Base-by-base conservation (phyloP, 2,329 filamentous ascomycete species). In the Keithomyces neogunnii region DNA sequence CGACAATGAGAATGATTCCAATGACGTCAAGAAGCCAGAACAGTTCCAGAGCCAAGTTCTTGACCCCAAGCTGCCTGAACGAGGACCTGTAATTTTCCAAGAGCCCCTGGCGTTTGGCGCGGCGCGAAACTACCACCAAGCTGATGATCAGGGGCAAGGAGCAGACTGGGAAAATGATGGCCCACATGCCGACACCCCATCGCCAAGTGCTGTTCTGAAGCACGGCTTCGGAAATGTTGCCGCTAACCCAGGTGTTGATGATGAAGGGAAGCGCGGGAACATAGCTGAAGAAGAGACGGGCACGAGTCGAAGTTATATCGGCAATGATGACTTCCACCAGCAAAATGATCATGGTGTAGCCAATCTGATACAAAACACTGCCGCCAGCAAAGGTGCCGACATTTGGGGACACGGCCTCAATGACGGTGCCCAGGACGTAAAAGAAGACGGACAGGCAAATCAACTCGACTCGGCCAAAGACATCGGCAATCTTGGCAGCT, bases 101-200 rank as follows among this genome's bases (percentile, higher is more conserved):
- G 2, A 79, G 60, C 1, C 80, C 80, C 7, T 69, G 59, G 33
- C 69, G 71, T 59, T 72, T 73, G 7, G 83, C 83, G 59, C 80
- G 81, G 47, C 67, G 68, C 48, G 80, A 75, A 60, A 84, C 81
- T 56, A 73, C 63, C 50, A 77, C 67, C 56, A 86, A 71, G 10
- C 85, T 68, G 11, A 72, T 60, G 36, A 79, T 77, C 26, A 88
- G 70, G 0, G 86, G 85, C 19, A 82, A 54, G 32, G 77, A 78
- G 45, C 84, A 74, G 39, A 77, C 66, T 1, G 84, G 84, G 4
- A 82, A 70, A 53, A 88, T 73, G 57, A 89, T 83, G 39, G 78
- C 73, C 66, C 85, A 88, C 57, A 76, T 73, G 42, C 82, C 85
- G 59, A 83, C 88, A 1, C 75, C 83, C 85, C 84, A 88, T 39